Evolutionary conservation across 495 filamentous ascomycete species (phyloP).

Genomic region (Usnea hakonensis): DNA sequence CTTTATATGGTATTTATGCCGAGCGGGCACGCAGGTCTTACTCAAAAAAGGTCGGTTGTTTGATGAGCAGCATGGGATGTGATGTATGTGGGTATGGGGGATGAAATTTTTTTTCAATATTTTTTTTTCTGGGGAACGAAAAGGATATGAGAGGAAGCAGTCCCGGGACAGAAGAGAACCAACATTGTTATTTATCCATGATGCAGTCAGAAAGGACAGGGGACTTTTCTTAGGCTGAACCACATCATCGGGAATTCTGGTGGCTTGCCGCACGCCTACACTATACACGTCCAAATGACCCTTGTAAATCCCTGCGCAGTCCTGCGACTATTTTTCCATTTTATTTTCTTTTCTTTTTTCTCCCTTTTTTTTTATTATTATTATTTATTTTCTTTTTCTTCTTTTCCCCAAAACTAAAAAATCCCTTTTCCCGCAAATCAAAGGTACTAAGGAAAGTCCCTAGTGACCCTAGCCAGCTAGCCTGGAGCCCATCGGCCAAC

Average conservation of each 20-base stretch:
- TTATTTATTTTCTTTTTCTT: no score
- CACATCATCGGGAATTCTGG: not conserved
- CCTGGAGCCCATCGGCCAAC: no score
- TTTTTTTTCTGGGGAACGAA: slow-evolving; percentile 2
- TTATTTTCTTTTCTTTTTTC: no score
- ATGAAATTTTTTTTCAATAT: no score
- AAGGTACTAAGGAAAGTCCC: no score
- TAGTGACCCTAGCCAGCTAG: no score
- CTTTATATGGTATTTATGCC: not conserved
- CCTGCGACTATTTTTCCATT: no score
- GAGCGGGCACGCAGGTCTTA: not conserved
- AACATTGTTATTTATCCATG: not conserved
- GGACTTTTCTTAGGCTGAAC: not conserved
- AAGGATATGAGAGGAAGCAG: not conserved
- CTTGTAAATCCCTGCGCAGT: not conserved
- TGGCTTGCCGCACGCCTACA: slow-evolving; percentile 4
- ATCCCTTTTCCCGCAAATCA: no score
- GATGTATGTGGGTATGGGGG: no score
- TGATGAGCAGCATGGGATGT: not conserved
- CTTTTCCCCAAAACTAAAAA: no score
- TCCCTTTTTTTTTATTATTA: no score
- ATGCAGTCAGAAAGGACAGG: not conserved
- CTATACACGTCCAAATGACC: no score
- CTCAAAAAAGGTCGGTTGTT: not conserved
- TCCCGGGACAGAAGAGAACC: slow-evolving; percentile 1